Percentiles rank a stretch among this genome's conserved stretches.
Evolutionary conservation across 768 basidiomycete genomes (phyloP).

Genomic region (Cystobasidiopsis lactophilus): DNA sequence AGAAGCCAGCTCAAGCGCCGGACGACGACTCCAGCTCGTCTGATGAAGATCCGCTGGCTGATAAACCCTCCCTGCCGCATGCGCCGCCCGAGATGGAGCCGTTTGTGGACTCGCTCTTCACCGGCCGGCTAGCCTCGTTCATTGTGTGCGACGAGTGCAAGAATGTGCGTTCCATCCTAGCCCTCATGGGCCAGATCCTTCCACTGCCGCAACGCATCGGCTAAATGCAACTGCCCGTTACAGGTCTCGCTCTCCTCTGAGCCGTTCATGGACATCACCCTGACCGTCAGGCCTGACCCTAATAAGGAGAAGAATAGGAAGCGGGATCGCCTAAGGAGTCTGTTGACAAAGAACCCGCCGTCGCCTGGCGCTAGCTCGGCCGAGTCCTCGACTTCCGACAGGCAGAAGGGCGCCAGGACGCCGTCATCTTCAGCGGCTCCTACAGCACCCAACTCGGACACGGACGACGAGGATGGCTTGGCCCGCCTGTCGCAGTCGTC

Average conservation of each 20-base stretch:
- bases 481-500: too few species aligned
- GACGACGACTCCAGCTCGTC: slow-evolving; percentile 1
- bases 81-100: slow-evolving; percentile 24
- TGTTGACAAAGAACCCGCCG: neutral
- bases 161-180: too few species aligned
- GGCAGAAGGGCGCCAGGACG: neutral
- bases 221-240: neutral
- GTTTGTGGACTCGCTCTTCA: slow-evolving; percentile 75
- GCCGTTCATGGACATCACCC: slow-evolving; percentile 79
- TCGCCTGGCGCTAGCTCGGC: neutral
- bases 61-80: slow-evolving; percentile 1
- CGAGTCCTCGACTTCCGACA: neutral
- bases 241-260: slow-evolving; percentile 63
- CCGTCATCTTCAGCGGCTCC: neutral
- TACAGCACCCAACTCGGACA: slow-evolving; percentile 30
- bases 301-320: slow-evolving; percentile 45
- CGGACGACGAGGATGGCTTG: neutral
- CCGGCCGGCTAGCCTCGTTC: slow-evolving; percentile 67
- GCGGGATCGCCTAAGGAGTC: slow-evolving; percentile 4
- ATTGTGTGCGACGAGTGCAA: slow-evolving; percentile 90
- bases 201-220: neutral
- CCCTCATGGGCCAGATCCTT: too few species aligned
- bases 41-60: slow-evolving; percentile 7
- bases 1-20: neutral
- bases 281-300: slow-evolving; percentile 68